Evolutionary conservation across 352 stramenopile species (phyloP), one percentile per base, ranked within the genome.

Genomic region (Pythium scleroteichum): DNA sequence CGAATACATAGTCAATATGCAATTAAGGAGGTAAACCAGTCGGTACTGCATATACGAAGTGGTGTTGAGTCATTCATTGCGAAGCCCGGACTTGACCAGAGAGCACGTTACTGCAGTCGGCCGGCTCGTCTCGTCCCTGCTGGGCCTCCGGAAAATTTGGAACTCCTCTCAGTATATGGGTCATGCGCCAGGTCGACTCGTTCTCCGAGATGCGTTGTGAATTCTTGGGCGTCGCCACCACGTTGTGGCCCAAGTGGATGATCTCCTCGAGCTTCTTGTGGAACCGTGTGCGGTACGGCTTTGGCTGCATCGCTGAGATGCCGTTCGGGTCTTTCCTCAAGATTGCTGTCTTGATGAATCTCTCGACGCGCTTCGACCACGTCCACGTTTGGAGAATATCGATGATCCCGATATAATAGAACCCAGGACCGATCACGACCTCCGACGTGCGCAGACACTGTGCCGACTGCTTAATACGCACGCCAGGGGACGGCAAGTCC

Each of bases 321-420:
- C 86, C 86, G 29, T 82, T 67, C 6, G 72, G 62, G 63, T 93
- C 82, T 56, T 88, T 87, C 10, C 73, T 71, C 29, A 92, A 55
- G 0, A 95, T 42, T 16, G 82, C 50, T 2, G 71, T 79, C 59
- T 94, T 94, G 38, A 92, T 40, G 26, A 94, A 91, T 10, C 82
- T 71, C 61, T 96, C 87, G 7, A 92, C 35, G 13, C 80, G 69
- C 53, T 96, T 96, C 1, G 70, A 60, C 52, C 72, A 65, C 20
- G 70, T 94, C 82, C 83, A 96, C 22, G 77, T 87, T 66, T 96
- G 87, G 46, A 96, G 39, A 39, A 96, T 95, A 56, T 96, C 87
- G 59, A 96, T 95, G 14, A 96, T 47, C 2, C 87, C 86, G 24
- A 96, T 87, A 72, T 94, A 96, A 61, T 94, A 96, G 53, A 91